Conservation (phyloP, 1,284 basidiomycete genomes). For the Sporisorium graminicola region DNA sequence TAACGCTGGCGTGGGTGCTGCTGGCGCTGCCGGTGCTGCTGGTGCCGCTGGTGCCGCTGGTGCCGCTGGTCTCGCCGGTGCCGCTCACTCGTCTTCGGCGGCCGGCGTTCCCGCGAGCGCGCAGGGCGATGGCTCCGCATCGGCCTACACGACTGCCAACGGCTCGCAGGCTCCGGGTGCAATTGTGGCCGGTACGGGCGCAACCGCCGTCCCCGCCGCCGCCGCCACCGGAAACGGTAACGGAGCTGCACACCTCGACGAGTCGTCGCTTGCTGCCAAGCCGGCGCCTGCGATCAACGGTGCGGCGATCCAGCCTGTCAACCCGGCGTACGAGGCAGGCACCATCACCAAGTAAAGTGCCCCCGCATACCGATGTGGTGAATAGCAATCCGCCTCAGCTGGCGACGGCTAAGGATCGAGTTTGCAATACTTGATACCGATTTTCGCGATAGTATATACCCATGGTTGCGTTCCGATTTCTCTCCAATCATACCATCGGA, state of each 20-base stretch:
- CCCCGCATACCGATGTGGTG: neutral
- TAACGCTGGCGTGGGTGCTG: constrained; percentile 27
- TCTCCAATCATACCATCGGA: neutral
- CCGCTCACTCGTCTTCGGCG: constrained; percentile 3
- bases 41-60: constrained; percentile 16
- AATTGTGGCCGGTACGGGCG: constrained; percentile 40
- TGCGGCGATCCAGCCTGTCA: constrained; percentile 45
- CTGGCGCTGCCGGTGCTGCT: constrained; percentile 13
- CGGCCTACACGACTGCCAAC: constrained; percentile 41
- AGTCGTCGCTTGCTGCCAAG: constrained; percentile 28
- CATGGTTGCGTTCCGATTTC: constrained; percentile 7
- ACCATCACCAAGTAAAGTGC: constrained; percentile 27
- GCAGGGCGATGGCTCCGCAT: constrained; percentile 33
- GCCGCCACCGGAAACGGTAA: constrained; percentile 4
- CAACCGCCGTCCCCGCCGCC: constrained; percentile 26
- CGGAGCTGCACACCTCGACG: constrained; percentile 22
- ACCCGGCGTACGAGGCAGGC: constrained; percentile 41
- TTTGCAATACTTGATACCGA: constrained; percentile 39
- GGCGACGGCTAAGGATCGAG: constrained; percentile 3
- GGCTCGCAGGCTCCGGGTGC: constrained; percentile 38
- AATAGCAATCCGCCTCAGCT: neutral
- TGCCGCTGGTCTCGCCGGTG: constrained; percentile 16
- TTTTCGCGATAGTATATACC: constrained; percentile 44
- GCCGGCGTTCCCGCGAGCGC: constrained; percentile 21
- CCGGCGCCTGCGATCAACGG: constrained; percentile 49